Conservation (phyloP, 495 filamentous ascomycete genomes). For the Cercophora sp. region DNA sequence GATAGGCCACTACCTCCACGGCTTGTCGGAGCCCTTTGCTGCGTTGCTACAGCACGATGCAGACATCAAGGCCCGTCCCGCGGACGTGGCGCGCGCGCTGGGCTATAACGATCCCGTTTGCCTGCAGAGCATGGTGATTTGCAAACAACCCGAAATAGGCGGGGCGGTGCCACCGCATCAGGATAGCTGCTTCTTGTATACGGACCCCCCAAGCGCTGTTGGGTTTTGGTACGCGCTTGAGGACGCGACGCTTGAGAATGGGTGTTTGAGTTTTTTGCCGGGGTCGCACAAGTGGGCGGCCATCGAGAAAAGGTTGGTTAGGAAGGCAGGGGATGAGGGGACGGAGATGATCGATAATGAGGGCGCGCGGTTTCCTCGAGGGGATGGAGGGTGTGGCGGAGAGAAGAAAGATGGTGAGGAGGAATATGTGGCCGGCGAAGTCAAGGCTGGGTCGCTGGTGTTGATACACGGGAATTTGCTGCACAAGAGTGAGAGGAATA, state of each 20-base stretch:
- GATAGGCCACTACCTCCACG: slow-evolving; percentile 89
- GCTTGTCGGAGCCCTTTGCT: slow-evolving; percentile 66
- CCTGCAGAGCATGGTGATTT: slow-evolving; percentile 96
- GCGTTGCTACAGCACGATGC: slow-evolving; percentile 46
- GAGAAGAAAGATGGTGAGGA: slow-evolving; percentile 39
- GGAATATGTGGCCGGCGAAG: slow-evolving; percentile 66
- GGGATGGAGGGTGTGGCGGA: slow-evolving; percentile 36
- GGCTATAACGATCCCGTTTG: slow-evolving; percentile 66
- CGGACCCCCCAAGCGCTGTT: slow-evolving; percentile 81
- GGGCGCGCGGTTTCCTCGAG: slow-evolving; percentile 38
- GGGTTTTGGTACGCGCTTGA: slow-evolving; percentile 96
- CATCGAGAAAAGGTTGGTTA: slow-evolving; percentile 69
- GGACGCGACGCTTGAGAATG: slow-evolving; percentile 80
- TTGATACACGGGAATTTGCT: slow-evolving; percentile 94
- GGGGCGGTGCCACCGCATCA: slow-evolving; percentile 84
- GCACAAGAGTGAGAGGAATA: slow-evolving; percentile 93
- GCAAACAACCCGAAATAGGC: slow-evolving; percentile 95
- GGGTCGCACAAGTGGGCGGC: slow-evolving; percentile 69
- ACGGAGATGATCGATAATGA: slow-evolving; percentile 51
- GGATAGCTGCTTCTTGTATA: slow-evolving; percentile 90
- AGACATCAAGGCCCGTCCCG: slow-evolving; percentile 32
- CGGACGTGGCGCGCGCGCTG: slow-evolving; percentile 64
- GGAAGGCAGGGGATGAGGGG: slow-evolving; percentile 42
- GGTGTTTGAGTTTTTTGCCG: slow-evolving; percentile 76
- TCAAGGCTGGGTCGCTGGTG: slow-evolving; percentile 84